Evolutionary conservation across 768 basidiomycete species (phyloP).

Genomic region (Rhizopogon salebrosus): DNA sequence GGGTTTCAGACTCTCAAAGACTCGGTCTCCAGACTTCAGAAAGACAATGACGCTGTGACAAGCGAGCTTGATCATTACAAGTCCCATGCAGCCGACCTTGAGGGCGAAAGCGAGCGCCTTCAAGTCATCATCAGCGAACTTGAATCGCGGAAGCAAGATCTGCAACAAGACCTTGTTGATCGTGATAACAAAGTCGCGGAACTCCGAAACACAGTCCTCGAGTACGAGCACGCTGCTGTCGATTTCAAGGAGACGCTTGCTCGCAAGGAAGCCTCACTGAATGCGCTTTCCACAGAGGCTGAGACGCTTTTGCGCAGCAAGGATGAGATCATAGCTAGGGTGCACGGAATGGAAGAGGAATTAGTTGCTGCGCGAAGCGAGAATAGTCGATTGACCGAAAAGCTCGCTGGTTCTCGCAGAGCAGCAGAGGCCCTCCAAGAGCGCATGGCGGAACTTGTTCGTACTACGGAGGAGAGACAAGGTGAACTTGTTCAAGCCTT

Average conservation of each 20-base stretch:
- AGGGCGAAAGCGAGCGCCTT: conserved; percentile 1
- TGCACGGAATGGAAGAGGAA: not conserved
- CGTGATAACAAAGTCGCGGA: not conserved
- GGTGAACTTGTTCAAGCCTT: not conserved
- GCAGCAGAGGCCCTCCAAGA: conserved; percentile 5
- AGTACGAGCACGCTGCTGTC: not conserved
- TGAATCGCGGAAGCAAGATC: not conserved
- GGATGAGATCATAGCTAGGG: not conserved
- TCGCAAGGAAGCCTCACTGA: conserved; percentile 13
- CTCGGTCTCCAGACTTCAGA: not conserved
- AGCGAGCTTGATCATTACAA: not conserved
- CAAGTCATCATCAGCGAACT: conserved; percentile 5
- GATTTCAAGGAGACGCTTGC: conserved; percentile 11
- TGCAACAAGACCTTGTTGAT: not conserved
- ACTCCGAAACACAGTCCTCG: not conserved
- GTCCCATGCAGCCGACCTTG: conserved; percentile 2
- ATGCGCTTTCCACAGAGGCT: conserved; percentile 22
- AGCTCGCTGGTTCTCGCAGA: conserved; percentile 12
- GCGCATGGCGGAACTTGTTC: conserved; percentile 4
- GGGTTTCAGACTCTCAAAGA: not conserved
- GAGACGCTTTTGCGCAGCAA: conserved; percentile 15
- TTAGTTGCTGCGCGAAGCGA: not conserved
- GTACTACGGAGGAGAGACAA: conserved; percentile 8
- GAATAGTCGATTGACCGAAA: not conserved
- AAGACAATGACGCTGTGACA: not conserved